These are phyloP conservation scores for Carex parvula DNA, from an alignment of 176 grass and related monocot genomes.

Conservation along the genomic window DNA sequence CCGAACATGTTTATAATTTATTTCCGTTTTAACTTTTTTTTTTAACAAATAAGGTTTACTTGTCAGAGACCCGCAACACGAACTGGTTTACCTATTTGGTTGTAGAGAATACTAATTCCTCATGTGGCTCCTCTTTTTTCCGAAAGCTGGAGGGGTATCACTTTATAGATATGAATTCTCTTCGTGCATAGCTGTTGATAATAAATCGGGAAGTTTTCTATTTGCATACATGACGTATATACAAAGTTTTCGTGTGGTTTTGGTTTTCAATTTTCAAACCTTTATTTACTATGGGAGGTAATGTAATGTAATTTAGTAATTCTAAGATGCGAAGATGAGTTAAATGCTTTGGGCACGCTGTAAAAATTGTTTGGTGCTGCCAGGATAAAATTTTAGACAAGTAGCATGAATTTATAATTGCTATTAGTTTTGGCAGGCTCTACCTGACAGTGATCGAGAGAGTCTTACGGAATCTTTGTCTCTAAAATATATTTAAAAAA, in stretches of 20 bases:
- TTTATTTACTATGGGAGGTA: too few relatives aligned
- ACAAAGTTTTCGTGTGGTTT: neutral
- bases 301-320: too few relatives aligned
- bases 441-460: neutral
- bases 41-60: neutral
- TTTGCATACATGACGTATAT: neutral
- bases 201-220: neutral
- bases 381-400: neutral
- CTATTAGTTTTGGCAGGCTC: neutral
- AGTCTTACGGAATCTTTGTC: neutral
- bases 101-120: neutral
- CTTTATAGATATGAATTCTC: neutral
- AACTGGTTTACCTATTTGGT: neutral
- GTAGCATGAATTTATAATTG: neutral
- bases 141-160: too few relatives aligned
- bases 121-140: too few relatives aligned
- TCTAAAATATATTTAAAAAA: too few relatives aligned
- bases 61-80: neutral
- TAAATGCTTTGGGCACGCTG: neutral
- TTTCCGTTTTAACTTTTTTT: neutral
- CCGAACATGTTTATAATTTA: neutral
- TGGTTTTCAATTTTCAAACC: neutral
- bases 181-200: neutral
- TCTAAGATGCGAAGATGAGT: neutral
- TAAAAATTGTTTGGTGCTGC: neutral